Evolutionary conservation across 352 stramenopile genomes (phyloP), one percentile per base, ranked within the genome.

Genomic region (Pythium sp.): DNA sequence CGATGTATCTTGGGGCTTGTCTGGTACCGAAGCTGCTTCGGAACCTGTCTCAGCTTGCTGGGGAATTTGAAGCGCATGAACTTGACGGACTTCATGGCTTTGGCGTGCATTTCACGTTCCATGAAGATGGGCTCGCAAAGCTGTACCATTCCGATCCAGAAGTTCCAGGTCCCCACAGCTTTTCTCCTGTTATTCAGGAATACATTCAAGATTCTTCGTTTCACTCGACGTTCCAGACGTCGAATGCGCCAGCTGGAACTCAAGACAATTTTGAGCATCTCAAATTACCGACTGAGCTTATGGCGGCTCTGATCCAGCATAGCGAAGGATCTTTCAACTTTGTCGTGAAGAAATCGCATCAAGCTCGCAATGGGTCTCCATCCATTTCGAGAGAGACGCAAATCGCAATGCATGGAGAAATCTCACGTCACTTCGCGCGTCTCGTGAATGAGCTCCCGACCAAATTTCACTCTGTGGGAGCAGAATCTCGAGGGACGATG

Each of bases 91-190:
- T 88, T 15, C 80, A 78, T 64, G 81, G 81, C 9, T 90, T 87
- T 60, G 81, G 81, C 8, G 71, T 90, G 15, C 58, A 72, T 26
- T 90, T 88, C 51, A 82, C 74, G 24, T 74, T 79, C 56, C 75
- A 79, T 56, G 80, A 90, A 58, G 60, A 68, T 36, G 72, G 72
- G 3, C 38, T 77, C 0, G 46, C 58, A 26, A 71, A 38, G 22
- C 30, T 76, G 46, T 55, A 56, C 3, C 14, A 34, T 3, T 28
- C 22, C 4, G 7, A 58, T 11, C 1, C 53, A 8, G 51, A 49
- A 24, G 28, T 53, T 9, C 41, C n/a, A 12, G 53, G 38, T 11
- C 66, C 66, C 12, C 59, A 76, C 26, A 24, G 56, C 15, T 76
- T 76, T 30, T 53, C 70, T 28, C 41, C 57, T 9, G 46, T 49